These are phyloP conservation scores for Oryza australiensis DNA, from an alignment of 176 grass and related monocot genomes.

Conservation along the genomic window DNA sequence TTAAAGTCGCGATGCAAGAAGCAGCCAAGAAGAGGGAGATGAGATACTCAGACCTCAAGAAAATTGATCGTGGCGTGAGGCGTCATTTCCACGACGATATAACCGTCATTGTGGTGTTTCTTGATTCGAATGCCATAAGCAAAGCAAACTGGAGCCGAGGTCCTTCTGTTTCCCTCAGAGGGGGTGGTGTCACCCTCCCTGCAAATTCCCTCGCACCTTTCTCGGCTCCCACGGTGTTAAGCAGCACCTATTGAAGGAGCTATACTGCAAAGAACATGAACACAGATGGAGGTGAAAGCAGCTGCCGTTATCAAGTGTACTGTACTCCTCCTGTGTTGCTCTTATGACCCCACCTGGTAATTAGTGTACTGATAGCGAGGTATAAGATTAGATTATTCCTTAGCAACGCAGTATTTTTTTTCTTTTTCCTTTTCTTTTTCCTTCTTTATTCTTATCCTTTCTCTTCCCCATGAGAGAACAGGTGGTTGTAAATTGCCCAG, in stretches of 20 bases:
- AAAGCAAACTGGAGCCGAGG: slow-evolving; percentile 59
- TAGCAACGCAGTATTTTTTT: slow-evolving; percentile 25
- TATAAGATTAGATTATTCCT: slow-evolving; percentile 62
- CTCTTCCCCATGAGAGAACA: slow-evolving; percentile 39
- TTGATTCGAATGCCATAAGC: slow-evolving; percentile 57
- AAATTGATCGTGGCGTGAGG: slow-evolving; percentile 74
- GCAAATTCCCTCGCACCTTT: slow-evolving; percentile 62
- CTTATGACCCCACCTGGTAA: slow-evolving; percentile 40
- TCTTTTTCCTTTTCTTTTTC: background rate
- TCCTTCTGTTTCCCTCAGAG: slow-evolving; percentile 50
- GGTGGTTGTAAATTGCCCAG: slow-evolving; percentile 66
- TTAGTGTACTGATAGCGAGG: slow-evolving; percentile 66
- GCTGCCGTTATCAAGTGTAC: slow-evolving; percentile 8
- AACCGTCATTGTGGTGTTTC: slow-evolving; percentile 70
- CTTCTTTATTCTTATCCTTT: slow-evolving; percentile 40
- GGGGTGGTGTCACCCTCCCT: slow-evolving; percentile 58
- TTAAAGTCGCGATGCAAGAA: slow-evolving; percentile 64
- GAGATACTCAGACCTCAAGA: slow-evolving; percentile 90
- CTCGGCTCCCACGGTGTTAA: slow-evolving; percentile 41
- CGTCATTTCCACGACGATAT: slow-evolving; percentile 87
- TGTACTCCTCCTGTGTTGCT: slow-evolving; percentile 17
- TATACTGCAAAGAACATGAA: background rate
- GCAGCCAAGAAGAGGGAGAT: slow-evolving; percentile 94
- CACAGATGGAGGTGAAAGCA: slow-evolving; percentile 14
- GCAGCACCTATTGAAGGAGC: slow-evolving; percentile 41